Base-by-base conservation (phyloP, 352 stramenopile species). In the Pilasporangium apinafurcum region DNA sequence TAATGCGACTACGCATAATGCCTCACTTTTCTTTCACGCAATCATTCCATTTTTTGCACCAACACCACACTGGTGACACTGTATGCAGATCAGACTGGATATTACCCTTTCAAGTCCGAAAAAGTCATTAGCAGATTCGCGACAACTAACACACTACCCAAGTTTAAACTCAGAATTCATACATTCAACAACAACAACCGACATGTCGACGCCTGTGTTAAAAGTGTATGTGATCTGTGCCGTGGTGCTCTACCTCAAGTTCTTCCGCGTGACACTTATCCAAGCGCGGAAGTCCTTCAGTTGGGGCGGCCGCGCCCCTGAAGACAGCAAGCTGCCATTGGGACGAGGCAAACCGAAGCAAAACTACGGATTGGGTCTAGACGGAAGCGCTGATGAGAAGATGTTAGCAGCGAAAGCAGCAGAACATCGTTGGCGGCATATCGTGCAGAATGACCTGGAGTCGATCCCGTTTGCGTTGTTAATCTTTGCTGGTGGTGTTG, bases 401-500 rank as follows among this genome's bases (percentile, higher is more conserved):
- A 32, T 62, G 13, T 8, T 44, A 30, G 42, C 47, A 24, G 61
- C 56, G 13, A 46, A 45, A 13, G 43, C 48, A 17, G 48, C 41
- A 14, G 60, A 76, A 48, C 51, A 66, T 27, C 59, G 65, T 21
- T 77, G 62, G 65, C 48, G 53, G 16, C 49, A 60, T 17, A 70
- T 77, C 48, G 56, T 77, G 24, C 45, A 48, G 22, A 78, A 78
- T 51, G 62, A 78, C 44, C 52, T 74, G 26, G 65, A 78, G 40
- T 63, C 54, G 20, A 70, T 78, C 34, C 65, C 65, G 3, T 41
- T 78, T 13, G 62, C 55, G 18, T 54, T 78, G 5, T 30, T 68
- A n/a, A 37, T 73, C 7, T 72, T 72, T 32, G 52, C 45, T 8
- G 39, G 52, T 8, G 62, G 59, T 12, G 41, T 78, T 10, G 33